Base-by-base conservation (phyloP, 371 early-diverging fungal species). In the Dichotomocladium elegans region DNA sequence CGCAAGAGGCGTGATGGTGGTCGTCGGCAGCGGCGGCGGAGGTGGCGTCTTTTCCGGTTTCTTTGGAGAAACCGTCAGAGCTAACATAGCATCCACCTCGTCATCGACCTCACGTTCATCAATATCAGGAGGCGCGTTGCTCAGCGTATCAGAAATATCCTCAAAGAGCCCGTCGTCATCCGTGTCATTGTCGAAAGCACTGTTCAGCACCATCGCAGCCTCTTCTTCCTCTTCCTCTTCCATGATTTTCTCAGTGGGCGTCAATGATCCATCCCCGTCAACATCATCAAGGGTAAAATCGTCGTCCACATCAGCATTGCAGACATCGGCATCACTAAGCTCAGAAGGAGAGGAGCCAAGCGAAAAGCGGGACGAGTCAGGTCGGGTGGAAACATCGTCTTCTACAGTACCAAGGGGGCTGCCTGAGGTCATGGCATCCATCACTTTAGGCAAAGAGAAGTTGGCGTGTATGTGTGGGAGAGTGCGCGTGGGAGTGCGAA, bases 321-420 rank as follows among this genome's bases (percentile, higher is more conserved):
- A 41, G 22, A 57, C 58, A 11, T 60, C 68, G 12, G 66, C 66
- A n/a, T 64, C 64, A 46, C 68, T 70, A n/a, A 75, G 27, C 19
- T 60, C 64, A 46, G 76, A 76, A n/a, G 76, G 70, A 24, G 70
- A 72, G 21, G 76, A 76, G 0, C 70, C 76, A 17, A 75, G 43
- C 2, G 72, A 75, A 27, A 75, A 37, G 42, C 72, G 69, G 8
- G 72, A 75, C 26, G 66, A 67, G 42, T 65, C 67, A 33, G 56
- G 56, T 28, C 68, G 65, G 12, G 63, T 60, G 22, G 57, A 61
- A 21, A 49, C 41, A 49, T 66, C 58, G 46, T 55, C 55, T 31
- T 55, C 55, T 15, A 55, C 43, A 29, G 47, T 41, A 42, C 47
- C 41, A 47, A 46, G 46, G 22, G 47, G 30, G 24, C 41, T 41